Conservation (phyloP, 768 basidiomycete genomes). For the Mycena olivaceomarginata region DNA sequence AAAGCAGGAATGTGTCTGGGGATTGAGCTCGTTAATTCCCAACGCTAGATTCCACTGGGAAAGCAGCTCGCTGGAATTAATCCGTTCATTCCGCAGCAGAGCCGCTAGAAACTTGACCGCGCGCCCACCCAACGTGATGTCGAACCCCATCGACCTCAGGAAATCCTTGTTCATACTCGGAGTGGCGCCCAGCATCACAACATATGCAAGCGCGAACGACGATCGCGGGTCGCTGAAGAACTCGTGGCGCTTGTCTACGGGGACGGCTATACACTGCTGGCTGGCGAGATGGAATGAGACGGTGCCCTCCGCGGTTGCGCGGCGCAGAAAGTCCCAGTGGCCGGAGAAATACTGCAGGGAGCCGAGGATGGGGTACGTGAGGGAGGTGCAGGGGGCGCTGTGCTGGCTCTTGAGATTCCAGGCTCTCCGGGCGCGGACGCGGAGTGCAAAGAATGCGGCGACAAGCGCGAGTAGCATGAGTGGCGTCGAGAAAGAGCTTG, state of each 20-base stretch:
- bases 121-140: conserved; percentile 1
- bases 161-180: conserved; percentile 4
- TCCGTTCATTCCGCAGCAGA: not conserved
- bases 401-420: not conserved
- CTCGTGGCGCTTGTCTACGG: not conserved
- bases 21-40: not conserved
- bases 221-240: not conserved
- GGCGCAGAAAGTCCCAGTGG: conserved; percentile 31
- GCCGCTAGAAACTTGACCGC: not conserved
- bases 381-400: conserved; percentile 5
- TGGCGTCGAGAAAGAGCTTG: too few species aligned
- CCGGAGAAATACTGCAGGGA: conserved; percentile 27
- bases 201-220: not conserved
- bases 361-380: conserved; percentile 25
- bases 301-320: conserved; percentile 11
- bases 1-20: conserved; percentile 1
- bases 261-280: not conserved
- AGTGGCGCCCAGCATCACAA: not conserved
- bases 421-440: too few species aligned
- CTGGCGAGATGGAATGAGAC: conserved; percentile 1
- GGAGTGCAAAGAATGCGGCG: too few species aligned
- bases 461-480: too few species aligned
- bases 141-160: conserved; percentile 2
- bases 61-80: not conserved
- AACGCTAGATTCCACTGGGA: too few species aligned